Base-by-base conservation (phyloP, 805 yeast species). In the Saccharomyces paradoxus region DNA sequence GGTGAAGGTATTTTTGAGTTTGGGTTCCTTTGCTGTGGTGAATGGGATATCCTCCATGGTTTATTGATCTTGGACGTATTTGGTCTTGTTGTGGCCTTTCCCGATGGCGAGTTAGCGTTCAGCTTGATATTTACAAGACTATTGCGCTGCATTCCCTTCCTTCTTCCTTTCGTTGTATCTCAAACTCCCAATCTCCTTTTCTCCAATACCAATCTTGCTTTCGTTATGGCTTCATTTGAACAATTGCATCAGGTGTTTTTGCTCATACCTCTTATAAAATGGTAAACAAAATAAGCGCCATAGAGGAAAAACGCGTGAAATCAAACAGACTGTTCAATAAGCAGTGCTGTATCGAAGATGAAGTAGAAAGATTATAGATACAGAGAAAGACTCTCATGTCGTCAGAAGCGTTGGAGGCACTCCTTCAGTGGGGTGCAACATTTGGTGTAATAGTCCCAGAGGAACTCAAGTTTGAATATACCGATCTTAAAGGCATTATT, bases 361-460 rank as follows among this genome's bases (percentile, higher is more conserved):
- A 17, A 9, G 44, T 24, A 37, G 13, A 21, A 8, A 37, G 22
- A 4, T 17, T 9, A 37, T 37, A 37, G 10, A 37, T 13, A 32
- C 41, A 14, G 8, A 17, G n/a, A 44, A 50, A 9, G 26, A 6
- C 7, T 6, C 29, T n/a, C 14, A 49, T 49, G 51, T 44, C 46
- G 6, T n/a, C n/a, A 28, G 49, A 49, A 9, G 10, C 17, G 12
- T 52, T 48, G 4, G 41, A 58, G 5, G 50, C 41, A 7, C 50
- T 69, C 14, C 31, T 68, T 2, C 41, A 54, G 7, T 76, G 82
- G 82, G 80, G 79, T 0, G 47, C 30, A 6, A 46, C 51, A 0
- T 60, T 73, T 53, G 81, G 81, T 0, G 68, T 74, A 1, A 17
- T 49, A 0, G 58, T 74, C 24, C 71, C 74, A 17, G 62, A 64